Evolutionary conservation across 768 basidiomycete genomes (phyloP).

Genomic region (Suillus clintonianus): DNA sequence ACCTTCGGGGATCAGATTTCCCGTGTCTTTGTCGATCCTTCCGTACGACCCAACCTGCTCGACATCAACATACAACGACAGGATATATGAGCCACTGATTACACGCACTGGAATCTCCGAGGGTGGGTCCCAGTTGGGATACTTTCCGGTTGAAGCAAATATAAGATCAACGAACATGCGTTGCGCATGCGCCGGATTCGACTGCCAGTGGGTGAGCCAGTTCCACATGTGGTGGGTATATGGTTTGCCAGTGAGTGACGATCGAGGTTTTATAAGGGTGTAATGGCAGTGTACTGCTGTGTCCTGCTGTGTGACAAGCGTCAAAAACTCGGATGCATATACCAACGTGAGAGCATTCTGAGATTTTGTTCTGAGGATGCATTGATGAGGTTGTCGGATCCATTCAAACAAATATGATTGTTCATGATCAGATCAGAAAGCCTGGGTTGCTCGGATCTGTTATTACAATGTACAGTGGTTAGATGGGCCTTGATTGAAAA

Average conservation of each 20-base stretch:
- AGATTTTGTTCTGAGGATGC: background rate
- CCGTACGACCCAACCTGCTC: background rate
- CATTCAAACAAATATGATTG: background rate
- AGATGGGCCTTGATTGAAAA: background rate
- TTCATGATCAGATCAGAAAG: background rate
- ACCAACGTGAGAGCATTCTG: background rate
- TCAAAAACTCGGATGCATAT: background rate
- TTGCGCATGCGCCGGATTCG: background rate
- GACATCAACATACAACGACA: background rate
- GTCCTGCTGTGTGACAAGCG: background rate
- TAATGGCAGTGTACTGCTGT: background rate
- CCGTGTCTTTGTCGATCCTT: background rate
- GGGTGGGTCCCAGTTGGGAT: slow-evolving; percentile 3
- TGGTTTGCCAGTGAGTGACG: background rate
- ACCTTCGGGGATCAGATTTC: background rate
- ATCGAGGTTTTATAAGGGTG: background rate
- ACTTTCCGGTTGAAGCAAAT: background rate
- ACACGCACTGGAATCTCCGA: background rate
- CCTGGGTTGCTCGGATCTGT: background rate
- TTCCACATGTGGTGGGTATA: background rate
- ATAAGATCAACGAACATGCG: background rate
- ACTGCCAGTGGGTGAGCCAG: background rate
- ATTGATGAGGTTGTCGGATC: background rate
- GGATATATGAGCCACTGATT: background rate
- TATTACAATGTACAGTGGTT: background rate